Base-by-base conservation (phyloP, 176 grass and related monocot genomes). In the Elaeis guineensis region DNA sequence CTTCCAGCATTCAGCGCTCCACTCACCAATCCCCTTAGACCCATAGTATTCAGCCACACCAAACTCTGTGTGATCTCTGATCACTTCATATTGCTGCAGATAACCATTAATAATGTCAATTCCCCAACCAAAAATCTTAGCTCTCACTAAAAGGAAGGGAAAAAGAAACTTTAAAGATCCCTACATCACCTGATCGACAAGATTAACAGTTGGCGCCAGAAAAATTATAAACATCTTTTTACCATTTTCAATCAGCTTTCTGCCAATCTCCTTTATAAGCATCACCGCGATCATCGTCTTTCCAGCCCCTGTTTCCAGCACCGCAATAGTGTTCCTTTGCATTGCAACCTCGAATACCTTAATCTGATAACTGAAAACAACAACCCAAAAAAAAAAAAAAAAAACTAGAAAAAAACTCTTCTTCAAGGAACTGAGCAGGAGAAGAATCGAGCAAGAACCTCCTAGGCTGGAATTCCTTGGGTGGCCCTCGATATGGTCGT, bases 231-330 rank as follows among this genome's bases (percentile, higher is more conserved):
- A 5, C 32, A 73, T 69, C 54, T 69, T 70, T 55, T 58, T 35
- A 16, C 72, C 77, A 19, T 63, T 73, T 14, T 50, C 12, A 16
- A 64, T 77, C 60, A 61, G 54, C 48, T 69, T 54, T 52, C 64
- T 74, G 0, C 29, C 69, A 58, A 77, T 60, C 56, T 89, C 72
- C 12, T 74, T 74, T 54, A 81, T 81, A 15, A 89, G 72, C 85
- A 89, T 83, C 60, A 83, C 61, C 30, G 85, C 73, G 44, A 83
- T 81, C 73, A 80, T 80, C 59, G 80, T 89, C 61, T 83, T 83
- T 60, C 85, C 85, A 2, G 80, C 49, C 24, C 85, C 85, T 0
- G 85, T 80, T 28, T 80, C 77, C 26, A 89, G 73, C 77, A 80
- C 80, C 16, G 80, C 85, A 77, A 89, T 74, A 55, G 80, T 84